Percentiles rank a stretch among this genome's conserved stretches.
Conservation (phyloP, 768 basidiomycete species). For the Punctularia strigosozonata region DNA sequence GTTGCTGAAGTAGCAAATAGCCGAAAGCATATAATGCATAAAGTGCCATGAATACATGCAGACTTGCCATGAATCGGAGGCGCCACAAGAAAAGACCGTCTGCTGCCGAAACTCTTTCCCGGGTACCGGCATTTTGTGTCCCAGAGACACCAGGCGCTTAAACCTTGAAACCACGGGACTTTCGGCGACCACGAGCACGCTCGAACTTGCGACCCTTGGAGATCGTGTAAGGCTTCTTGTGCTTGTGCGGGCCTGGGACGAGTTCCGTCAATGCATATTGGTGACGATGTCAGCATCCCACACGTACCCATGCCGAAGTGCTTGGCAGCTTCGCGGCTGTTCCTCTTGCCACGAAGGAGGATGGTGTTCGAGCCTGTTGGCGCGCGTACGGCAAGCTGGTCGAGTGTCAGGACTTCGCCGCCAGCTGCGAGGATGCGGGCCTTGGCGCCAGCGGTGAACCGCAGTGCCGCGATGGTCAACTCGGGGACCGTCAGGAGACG, state of each 20-base stretch:
- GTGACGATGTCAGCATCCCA: neutral
- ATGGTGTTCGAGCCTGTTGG: slow-evolving; percentile 95
- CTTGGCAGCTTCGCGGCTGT: slow-evolving; percentile 87
- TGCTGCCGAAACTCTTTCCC: slow-evolving; percentile 18
- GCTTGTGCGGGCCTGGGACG: slow-evolving; percentile 70
- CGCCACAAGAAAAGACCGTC: no score
- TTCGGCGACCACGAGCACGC: slow-evolving; percentile 96
- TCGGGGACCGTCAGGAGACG: slow-evolving; percentile 81
- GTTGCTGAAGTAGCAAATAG: no score
- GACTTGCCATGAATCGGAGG: no score
- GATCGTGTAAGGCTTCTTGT: slow-evolving; percentile 94
- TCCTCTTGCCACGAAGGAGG: slow-evolving; percentile 86
- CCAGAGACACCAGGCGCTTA: slow-evolving; percentile 30
- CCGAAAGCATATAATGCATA: no score
- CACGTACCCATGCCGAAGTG: slow-evolving; percentile 89
- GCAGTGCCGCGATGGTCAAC: slow-evolving; percentile 85
- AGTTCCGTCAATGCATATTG: neutral
- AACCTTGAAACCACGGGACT: slow-evolving; percentile 95
- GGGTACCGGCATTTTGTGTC: slow-evolving; percentile 1
- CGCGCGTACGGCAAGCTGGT: slow-evolving; percentile 90
- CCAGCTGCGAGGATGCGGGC: slow-evolving; percentile 94
- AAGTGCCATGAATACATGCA: no score
- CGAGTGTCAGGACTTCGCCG: slow-evolving; percentile 89
- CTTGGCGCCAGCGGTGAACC: slow-evolving; percentile 86
- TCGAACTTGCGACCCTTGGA: slow-evolving; percentile 99